These are phyloP conservation scores for Scleromitrula shiraiana DNA, from an alignment of 2,329 filamentous ascomycete genomes.

Conservation along the genomic window DNA sequence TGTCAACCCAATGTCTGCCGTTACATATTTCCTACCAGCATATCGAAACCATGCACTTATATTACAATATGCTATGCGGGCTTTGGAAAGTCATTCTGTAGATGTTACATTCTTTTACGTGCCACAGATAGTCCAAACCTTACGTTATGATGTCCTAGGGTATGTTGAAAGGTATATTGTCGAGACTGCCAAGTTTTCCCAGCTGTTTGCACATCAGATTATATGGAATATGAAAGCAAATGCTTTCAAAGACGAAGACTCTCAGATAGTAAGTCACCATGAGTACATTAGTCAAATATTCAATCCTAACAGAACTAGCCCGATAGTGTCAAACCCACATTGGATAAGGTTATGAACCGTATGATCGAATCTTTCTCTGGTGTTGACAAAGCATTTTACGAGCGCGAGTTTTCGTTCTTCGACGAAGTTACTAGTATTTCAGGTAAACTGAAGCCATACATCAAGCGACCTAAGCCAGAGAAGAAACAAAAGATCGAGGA, in stretches of 20 bases:
- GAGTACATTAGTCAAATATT: background rate
- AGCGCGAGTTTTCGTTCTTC: conserved; percentile 96
- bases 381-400: conserved; percentile 78
- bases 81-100: conserved; percentile 87
- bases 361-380: conserved; percentile 75
- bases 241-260: conserved; percentile 94
- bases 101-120: conserved; percentile 99
- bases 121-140: conserved; percentile 90
- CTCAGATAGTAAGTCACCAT: conserved; percentile 56
- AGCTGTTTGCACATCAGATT: conserved; percentile 96
- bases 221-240: conserved; percentile 99
- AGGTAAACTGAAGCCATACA: conserved; percentile 87
- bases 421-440: conserved; percentile 93
- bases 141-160: conserved; percentile 86
- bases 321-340: conserved; percentile 83
- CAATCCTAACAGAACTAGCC: conserved; percentile 42
- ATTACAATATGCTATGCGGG: conserved; percentile 93
- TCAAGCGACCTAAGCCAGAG: conserved; percentile 86
- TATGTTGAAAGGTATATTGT: conserved; percentile 96
- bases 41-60: conserved; percentile 90
- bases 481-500: conserved; percentile 99
- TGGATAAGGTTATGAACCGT: conserved; percentile 81
- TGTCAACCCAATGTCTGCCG: conserved; percentile 85
- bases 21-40: conserved; percentile 85
- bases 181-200: conserved; percentile 95